Evolutionary conservation across 176 grass and related monocot species (phyloP), one percentile per base, ranked within the genome.

Genomic region (Aechmea fasciata): DNA sequence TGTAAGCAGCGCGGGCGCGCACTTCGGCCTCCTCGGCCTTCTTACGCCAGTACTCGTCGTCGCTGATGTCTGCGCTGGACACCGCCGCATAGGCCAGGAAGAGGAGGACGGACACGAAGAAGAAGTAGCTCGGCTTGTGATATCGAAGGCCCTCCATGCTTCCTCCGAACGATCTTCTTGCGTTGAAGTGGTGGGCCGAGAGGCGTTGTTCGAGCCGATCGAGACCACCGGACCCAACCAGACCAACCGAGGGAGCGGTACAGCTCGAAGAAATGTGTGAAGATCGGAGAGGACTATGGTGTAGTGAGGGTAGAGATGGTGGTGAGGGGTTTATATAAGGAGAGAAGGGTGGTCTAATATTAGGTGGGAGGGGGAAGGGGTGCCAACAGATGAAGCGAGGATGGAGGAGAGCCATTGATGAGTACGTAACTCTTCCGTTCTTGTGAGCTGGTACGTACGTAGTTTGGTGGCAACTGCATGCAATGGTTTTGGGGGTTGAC

Each of bases 31-130:
- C 79, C 57, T 82, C 65, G 0, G 52, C 70, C 59, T 80, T 80
- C 68, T 73, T 66, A 52, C 47, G 63, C 91, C 85, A 96, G 80
- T 86, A 82, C 25, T 84, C 82, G 64, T 86, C 75, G 41, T 22
- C 48, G 13, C 59, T 82, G 64, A 82, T 15, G 78, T 91, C 69
- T 2, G 18, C 41, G 9, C 3, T 3, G 12, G 53, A 33, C 41
- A 69, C 10, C 1, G 10, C 48, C 5, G 29, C 51, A 1, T n/a
- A 54, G 26, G 79, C 33, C 0, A 71, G 18, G 26, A 71, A 52
- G 57, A 90, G 55, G 68, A 79, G 55, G 68, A 79, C 19, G 49
- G 33, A 76, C 48, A 75, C 17, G 49, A 79, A 12, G 4, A 78
- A 33, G 71, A 63, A 28, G n/a, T 18, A 59, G 54, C 54, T 17